Base-by-base conservation (phyloP, 176 grass and related monocot genomes). In the Oropetium thomaeum region DNA sequence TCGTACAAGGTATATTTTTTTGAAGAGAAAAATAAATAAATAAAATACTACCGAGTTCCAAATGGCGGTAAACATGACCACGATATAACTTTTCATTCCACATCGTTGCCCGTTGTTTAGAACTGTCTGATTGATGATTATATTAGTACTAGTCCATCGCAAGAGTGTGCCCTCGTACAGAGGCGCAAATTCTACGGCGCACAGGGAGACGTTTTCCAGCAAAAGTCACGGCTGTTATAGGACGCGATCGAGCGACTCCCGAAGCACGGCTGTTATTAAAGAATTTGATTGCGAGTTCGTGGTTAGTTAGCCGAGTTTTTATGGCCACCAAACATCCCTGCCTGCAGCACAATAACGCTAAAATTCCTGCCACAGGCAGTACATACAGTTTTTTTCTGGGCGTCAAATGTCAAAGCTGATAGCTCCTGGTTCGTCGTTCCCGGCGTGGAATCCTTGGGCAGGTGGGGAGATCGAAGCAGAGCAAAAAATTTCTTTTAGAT, bases 361-460 rank as follows among this genome's bases (percentile, higher is more conserved):
- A 39, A 82, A 82, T 79, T 41, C 74, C 67, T 69, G 74, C 20
- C 49, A 48, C 17, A 51, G 16, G 19, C 65, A 23, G 76, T 80
- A 69, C 70, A 34, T 3, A 7, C 8, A 7, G 3, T 11, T 8
- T 17, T 28, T 0, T 8, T 35, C 31, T 11, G 17, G 4, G 25
- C 0, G 1, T 20, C 11, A 4, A 64, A 26, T 39, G 71, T 23
- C 65, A 23, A 31, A 62, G 35, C 34, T 55, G 3, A 38, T n/a
- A 4, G 63, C 65, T 81, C 65, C 9, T 41, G 34, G 58, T 34
- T 19, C 14, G 1, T 58, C 0, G 60, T 58, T 25, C 8, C 16
- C 16, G 16, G 20, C 35, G 5, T 20, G 16, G 45, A 65, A 47
- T 25, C 25, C 10, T 20, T 3, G 35, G 28, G 42, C 51, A 10